Conservation (phyloP, 2,329 filamentous ascomycete species). For the Paracorniculantispora psalliotae region DNA sequence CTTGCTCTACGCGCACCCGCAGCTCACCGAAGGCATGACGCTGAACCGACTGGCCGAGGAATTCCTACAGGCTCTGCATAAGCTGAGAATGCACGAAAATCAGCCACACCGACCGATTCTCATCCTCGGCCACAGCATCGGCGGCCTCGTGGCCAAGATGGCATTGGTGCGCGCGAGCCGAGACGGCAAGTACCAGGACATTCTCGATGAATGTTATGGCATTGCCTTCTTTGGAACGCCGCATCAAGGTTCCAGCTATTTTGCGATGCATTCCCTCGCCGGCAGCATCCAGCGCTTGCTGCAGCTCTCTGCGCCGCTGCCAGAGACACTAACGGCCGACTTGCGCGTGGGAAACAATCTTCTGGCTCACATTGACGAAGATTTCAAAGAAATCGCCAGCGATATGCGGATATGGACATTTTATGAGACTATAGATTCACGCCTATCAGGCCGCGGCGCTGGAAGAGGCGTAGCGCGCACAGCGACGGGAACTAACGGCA, state of each 20-base stretch:
- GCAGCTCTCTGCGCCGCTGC: constrained; percentile 46
- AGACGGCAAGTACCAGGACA: constrained; percentile 32
- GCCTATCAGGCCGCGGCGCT: constrained; percentile 40
- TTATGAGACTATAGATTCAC: constrained; percentile 58
- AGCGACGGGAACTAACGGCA: background rate
- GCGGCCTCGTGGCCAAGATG: constrained; percentile 55
- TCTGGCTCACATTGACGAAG: constrained; percentile 46
- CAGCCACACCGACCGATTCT: constrained; percentile 45
- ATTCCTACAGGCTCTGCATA: constrained; percentile 39
- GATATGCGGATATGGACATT: constrained; percentile 59
- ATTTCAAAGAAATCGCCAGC: constrained; percentile 51
- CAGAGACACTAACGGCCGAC: constrained; percentile 44
- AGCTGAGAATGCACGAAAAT: constrained; percentile 29
- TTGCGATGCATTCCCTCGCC: constrained; percentile 53
- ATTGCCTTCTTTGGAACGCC: constrained; percentile 57
- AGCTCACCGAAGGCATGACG: constrained; percentile 35
- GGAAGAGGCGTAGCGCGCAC: constrained; percentile 24
- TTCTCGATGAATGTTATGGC: constrained; percentile 54
- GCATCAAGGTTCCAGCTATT: constrained; percentile 58
- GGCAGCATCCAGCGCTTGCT: constrained; percentile 49
- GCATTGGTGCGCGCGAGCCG: constrained; percentile 45
- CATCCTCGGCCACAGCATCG: constrained; percentile 58
- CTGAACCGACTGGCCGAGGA: constrained; percentile 42
- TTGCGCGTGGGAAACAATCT: constrained; percentile 46
- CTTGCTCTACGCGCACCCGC: constrained; percentile 47